Conservation (phyloP, 192 early-diverging fungal genomes). For the Backusella mclennaniae region DNA sequence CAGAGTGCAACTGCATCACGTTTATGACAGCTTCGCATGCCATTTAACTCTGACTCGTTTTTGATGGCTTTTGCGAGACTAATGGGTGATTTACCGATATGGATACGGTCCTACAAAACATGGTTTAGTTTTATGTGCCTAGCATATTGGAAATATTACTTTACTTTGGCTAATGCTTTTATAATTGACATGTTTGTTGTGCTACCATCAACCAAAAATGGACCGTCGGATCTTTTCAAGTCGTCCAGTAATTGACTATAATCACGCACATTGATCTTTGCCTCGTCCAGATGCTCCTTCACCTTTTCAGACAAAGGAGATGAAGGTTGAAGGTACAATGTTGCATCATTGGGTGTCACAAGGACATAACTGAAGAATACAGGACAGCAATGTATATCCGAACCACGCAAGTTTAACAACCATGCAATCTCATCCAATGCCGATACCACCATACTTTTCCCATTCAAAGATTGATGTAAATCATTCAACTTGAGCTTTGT, state of each 20-base stretch:
- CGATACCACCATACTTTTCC: conserved; percentile 71
- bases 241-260: conserved; percentile 61
- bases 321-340: conserved; percentile 72
- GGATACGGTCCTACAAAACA: conserved; percentile 37
- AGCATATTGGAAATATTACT: conserved; percentile 11
- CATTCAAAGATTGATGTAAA: conserved; percentile 58
- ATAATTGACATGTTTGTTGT: conserved; percentile 69
- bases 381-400: conserved; percentile 91
- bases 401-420: conserved; percentile 95
- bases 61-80: conserved; percentile 86
- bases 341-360: conserved; percentile 61
- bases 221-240: not conserved
- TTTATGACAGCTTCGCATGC: conserved; percentile 84
- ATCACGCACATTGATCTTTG: conserved; percentile 49
- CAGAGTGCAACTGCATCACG: conserved; percentile 85
- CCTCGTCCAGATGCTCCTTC: conserved; percentile 10
- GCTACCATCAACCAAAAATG: conserved; percentile 56
- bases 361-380: conserved; percentile 92
- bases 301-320: conserved; percentile 57
- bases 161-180: conserved; percentile 57
- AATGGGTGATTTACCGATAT: conserved; percentile 65
- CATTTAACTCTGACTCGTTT: conserved; percentile 83
- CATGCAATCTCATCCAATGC: conserved; percentile 93
- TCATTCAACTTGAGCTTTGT: conserved; percentile 63
- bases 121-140: not conserved